Evolutionary conservation across 2,329 filamentous ascomycete species (phyloP), one percentile per base, ranked within the genome.

Genomic region (Chaetomiaceae sp.): DNA sequence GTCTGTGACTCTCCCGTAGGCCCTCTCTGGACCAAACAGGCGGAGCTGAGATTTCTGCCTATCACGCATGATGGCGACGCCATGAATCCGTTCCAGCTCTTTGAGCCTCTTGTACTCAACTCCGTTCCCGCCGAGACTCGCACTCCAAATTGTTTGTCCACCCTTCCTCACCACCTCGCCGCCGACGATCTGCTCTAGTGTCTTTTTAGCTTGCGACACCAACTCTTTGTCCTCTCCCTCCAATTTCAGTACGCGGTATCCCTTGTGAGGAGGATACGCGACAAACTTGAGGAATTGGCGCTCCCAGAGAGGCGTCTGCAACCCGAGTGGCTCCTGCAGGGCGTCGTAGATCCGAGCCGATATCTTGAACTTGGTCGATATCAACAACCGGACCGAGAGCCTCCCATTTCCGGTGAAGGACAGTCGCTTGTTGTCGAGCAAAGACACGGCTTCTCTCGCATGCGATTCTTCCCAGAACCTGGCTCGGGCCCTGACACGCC

Each of bases 301-400:
- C 38, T 61, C 60, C 72, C 71, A 75, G 1, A 8, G 51, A 1
- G 51, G 41, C 20, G 57, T 60, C 0, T 66, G 55, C 2, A 55
- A 23, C 5, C 65, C 57, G 4, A 76, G 61, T 14, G 59, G 62
- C 1, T 32, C 32, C 42, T 66, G 58, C 1, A 71, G 55, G 7
- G 65, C 67, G 1, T 58, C 42, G 50, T 69, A 72, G 4, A 76
- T 64, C 1, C 56, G 54, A 2, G 48, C 60, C 1, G 59, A 55
- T n/a, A 75, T 62, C 44, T 72, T 73, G 54, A 74, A 69, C 41
- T 67, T 69, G 11, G 66, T 67, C 0, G 68, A 67, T 13, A 67
- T 63, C 2, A 75, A 58, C 5, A 70, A 60, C n/a, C 63, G 62
- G 1, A 73, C 61, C 2, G 67, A 71, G 1, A 77, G 61, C 29